Conservation (phyloP, 1,284 basidiomycete species). For the Pulveroboletus sp. region DNA sequence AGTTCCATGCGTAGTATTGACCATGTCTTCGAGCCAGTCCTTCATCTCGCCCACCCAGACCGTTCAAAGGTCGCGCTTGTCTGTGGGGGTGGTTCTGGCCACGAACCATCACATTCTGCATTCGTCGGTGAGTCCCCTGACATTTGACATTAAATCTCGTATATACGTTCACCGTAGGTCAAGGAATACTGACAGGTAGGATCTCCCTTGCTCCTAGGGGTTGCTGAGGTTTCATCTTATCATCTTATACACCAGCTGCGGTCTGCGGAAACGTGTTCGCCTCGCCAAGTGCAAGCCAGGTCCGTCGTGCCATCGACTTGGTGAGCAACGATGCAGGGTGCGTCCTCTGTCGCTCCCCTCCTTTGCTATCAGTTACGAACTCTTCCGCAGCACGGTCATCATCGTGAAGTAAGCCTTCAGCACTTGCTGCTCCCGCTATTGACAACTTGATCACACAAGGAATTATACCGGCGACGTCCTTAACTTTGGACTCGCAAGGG, state of each 20-base stretch:
- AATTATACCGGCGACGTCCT: slow-evolving; percentile 90
- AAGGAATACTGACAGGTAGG: slow-evolving; percentile 74
- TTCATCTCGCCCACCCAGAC: slow-evolving; percentile 56
- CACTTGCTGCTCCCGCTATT: not conserved
- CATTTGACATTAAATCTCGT: not conserved
- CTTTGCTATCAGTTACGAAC: slow-evolving; percentile 2
- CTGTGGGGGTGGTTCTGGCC: slow-evolving; percentile 89
- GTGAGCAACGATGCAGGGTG: slow-evolving; percentile 77
- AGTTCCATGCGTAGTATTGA: not conserved
- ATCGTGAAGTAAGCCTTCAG: slow-evolving; percentile 68
- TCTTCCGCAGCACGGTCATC: slow-evolving; percentile 60
- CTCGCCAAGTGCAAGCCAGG: slow-evolving; percentile 83
- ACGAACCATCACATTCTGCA: slow-evolving; percentile 85
- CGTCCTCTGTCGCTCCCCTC: slow-evolving; percentile 19
- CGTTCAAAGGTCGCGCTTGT: slow-evolving; percentile 74
- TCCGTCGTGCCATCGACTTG: slow-evolving; percentile 75
- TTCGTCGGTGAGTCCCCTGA: slow-evolving; percentile 58
- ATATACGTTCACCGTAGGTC: slow-evolving; percentile 40
- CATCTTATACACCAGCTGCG: slow-evolving; percentile 49
- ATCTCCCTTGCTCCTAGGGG: not conserved
- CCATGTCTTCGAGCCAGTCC: slow-evolving; percentile 42
- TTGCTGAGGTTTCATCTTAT: not conserved
- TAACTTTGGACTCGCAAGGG: slow-evolving; percentile 90
- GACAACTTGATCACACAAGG: slow-evolving; percentile 35
- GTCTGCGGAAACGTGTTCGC: slow-evolving; percentile 88